phyloP scores from a whole-genome alignment of 768 basidiomycete genomes.

The Chalciporus chontae region DNA sequence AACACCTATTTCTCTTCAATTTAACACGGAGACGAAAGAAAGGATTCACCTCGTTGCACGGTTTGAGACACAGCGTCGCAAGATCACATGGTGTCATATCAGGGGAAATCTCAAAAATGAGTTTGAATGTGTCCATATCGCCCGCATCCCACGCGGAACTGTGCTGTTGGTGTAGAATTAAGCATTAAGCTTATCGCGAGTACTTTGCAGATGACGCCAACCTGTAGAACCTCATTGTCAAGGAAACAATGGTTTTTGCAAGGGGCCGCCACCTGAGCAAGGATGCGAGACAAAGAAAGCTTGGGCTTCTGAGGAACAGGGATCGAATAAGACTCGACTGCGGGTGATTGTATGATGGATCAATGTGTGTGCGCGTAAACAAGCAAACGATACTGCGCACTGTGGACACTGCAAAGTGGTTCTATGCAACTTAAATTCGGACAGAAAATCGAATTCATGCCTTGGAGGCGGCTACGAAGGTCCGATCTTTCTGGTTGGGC shows the following conservation, averaged over 20 bases:
- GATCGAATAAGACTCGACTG: constrained; percentile 24
- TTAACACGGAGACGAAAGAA: not conserved
- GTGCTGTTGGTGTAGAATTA: constrained; percentile 8
- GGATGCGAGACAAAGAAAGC: not conserved
- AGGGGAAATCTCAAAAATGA: constrained; percentile 41
- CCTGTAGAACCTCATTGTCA: constrained; percentile 8
- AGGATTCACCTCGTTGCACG: constrained; percentile 53
- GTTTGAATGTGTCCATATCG: constrained; percentile 39
- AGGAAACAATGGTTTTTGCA: constrained; percentile 31
- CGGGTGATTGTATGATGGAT: constrained; percentile 10
- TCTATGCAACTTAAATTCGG: constrained; percentile 48
- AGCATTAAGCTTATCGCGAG: not conserved
- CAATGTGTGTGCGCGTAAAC: constrained; percentile 10
- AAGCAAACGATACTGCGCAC: constrained; percentile 28
- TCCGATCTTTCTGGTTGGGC: constrained; percentile 10
- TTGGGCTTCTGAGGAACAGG: constrained; percentile 2
- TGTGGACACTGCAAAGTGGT: constrained; percentile 48
- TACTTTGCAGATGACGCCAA: constrained; percentile 3
- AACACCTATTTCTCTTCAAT: constrained; percentile 20
- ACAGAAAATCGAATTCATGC: constrained; percentile 45
- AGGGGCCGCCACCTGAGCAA: constrained; percentile 12
- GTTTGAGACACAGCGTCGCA: constrained; percentile 50
- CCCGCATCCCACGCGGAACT: constrained; percentile 35
- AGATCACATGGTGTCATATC: constrained; percentile 52
- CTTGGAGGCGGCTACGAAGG: constrained; percentile 30